Evolutionary conservation across 1,284 basidiomycete genomes (phyloP).

Genomic region (Cutaneotrichosporon mucoides): DNA sequence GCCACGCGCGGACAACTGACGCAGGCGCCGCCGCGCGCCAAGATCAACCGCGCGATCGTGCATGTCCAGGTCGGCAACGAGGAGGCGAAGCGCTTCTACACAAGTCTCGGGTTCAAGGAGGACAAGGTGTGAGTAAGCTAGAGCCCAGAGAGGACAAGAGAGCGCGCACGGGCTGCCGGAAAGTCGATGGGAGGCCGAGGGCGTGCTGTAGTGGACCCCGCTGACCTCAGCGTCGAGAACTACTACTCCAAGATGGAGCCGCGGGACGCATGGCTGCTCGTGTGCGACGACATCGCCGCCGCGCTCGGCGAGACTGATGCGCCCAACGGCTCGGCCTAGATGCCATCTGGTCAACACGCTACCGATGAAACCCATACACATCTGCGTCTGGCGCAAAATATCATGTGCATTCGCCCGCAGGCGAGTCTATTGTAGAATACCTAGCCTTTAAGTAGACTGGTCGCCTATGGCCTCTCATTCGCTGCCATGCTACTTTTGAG

Average conservation of each 20-base stretch:
- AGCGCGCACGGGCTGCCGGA: too few species aligned
- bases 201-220: too few species aligned
- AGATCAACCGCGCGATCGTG: slow-evolving; percentile 39
- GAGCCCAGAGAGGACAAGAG: too few species aligned
- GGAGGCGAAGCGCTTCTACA: slow-evolving; percentile 45
- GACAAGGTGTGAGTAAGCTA: slow-evolving; percentile 34
- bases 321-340: slow-evolving; percentile 17
- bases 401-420: too few species aligned
- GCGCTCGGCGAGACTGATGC: slow-evolving; percentile 29
- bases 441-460: background rate
- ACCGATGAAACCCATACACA: too few species aligned
- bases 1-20: slow-evolving; percentile 34
- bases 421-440: too few species aligned
- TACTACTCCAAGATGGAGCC: slow-evolving; percentile 47
- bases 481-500: too few species aligned
- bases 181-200: too few species aligned
- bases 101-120: slow-evolving; percentile 45
- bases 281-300: slow-evolving; percentile 41
- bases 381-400: background rate
- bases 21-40: slow-evolving; percentile 30
- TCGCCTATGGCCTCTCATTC: too few species aligned
- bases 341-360: too few species aligned
- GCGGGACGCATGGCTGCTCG: slow-evolving; percentile 39
- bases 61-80: slow-evolving; percentile 44
- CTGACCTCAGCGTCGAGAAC: slow-evolving; percentile 33